Conservation (phyloP, 164 flowering plant species). For the Vitis amurensis region DNA sequence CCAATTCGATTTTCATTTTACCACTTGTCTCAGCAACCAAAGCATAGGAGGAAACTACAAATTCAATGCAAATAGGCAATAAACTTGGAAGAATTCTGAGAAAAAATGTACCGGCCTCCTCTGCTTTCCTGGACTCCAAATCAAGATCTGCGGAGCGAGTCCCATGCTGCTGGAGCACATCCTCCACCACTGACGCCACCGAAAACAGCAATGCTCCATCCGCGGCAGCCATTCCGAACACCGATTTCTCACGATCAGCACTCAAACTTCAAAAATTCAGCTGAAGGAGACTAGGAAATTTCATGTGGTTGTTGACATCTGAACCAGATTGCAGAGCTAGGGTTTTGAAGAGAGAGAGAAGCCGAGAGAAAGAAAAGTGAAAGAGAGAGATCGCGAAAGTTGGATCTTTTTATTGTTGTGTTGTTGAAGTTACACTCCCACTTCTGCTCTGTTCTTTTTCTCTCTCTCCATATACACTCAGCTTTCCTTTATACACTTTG, state of each 20-base stretch:
- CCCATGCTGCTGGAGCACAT: slow-evolving; percentile 73
- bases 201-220: slow-evolving; percentile 44
- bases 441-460: slow-evolving; percentile 17
- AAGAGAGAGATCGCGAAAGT: slow-evolving; percentile 4
- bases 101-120: slow-evolving; percentile 56
- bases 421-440: slow-evolving; percentile 12
- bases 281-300: too few species aligned
- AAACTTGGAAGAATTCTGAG: not conserved
- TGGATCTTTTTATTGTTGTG: slow-evolving; percentile 1
- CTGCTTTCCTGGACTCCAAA: slow-evolving; percentile 65
- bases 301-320: too few species aligned
- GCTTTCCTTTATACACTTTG: too few species aligned
- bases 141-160: slow-evolving; percentile 41
- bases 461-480: slow-evolving; percentile 3
- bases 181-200: slow-evolving; percentile 67
- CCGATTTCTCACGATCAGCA: not conserved
- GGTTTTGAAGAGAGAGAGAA: too few species aligned
- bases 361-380: too few species aligned
- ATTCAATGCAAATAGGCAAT: too few species aligned
- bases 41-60: too few species aligned
- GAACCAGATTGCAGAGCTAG: too few species aligned
- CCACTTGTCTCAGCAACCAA: not conserved
- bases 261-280: too few species aligned
- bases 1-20: too few species aligned
- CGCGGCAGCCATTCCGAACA: slow-evolving; percentile 29